Conservation (phyloP, 1,284 basidiomycete genomes). For the Mycena citricolor region DNA sequence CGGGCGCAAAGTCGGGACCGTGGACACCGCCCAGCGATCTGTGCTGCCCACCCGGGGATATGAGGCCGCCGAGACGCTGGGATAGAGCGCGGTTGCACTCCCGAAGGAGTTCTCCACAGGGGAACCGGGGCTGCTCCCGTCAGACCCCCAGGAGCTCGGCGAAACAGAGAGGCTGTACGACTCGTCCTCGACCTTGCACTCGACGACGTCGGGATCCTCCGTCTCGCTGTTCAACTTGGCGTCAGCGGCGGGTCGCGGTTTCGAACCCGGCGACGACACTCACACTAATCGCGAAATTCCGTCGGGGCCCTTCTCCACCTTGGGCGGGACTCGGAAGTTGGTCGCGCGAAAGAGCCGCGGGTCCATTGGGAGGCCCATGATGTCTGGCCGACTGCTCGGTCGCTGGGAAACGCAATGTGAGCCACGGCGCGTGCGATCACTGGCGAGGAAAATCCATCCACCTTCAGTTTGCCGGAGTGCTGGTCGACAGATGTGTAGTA, state of each 20-base stretch:
- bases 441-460: too few species aligned
- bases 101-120: constrained; percentile 36
- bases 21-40: constrained; percentile 28
- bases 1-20: constrained; percentile 15
- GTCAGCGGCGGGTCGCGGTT: constrained; percentile 6
- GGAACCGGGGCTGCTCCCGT: constrained; percentile 29
- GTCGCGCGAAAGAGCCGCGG: constrained; percentile 68
- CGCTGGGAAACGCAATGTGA: constrained; percentile 43
- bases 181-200: constrained; percentile 48
- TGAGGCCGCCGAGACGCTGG: constrained; percentile 27
- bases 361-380: constrained; percentile 65
- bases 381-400: constrained; percentile 61
- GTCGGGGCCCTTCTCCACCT: constrained; percentile 63
- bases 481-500: constrained; percentile 81
- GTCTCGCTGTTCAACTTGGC: constrained; percentile 38
- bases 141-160: constrained; percentile 36
- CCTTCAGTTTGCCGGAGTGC: constrained; percentile 58
- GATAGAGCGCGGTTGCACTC: constrained; percentile 32
- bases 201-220: constrained; percentile 41
- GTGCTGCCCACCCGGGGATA: constrained; percentile 25
- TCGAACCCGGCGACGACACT: constrained; percentile 26
- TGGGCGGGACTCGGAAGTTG: constrained; percentile 72
- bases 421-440: too few species aligned
- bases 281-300: constrained; percentile 59
- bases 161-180: constrained; percentile 39